Evolutionary conservation across 2,329 filamentous ascomycete genomes (phyloP).

Genomic region (Coniochaeta prunicola): DNA sequence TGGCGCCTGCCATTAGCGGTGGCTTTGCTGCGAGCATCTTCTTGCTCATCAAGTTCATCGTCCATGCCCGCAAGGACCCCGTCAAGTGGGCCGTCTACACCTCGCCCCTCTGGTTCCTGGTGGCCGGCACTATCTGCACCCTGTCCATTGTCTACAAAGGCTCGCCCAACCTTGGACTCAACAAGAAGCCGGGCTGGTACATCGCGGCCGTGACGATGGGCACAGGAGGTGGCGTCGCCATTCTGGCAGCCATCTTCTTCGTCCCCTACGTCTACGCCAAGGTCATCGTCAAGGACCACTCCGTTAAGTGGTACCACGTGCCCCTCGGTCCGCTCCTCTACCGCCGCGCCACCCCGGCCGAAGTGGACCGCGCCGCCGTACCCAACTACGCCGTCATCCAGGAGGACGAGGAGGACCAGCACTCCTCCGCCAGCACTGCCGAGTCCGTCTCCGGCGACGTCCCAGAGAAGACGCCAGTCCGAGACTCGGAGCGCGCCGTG

Average conservation of each 20-base stretch:
- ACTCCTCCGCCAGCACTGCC: slow-evolving; percentile 24
- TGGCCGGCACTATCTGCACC: slow-evolving; percentile 67
- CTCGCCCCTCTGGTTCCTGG: slow-evolving; percentile 70
- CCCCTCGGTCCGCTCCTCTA: slow-evolving; percentile 56
- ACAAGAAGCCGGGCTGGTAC: slow-evolving; percentile 60
- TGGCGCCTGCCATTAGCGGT: slow-evolving; percentile 62
- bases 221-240: slow-evolving; percentile 49
- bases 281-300: slow-evolving; percentile 62
- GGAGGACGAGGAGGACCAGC: slow-evolving; percentile 44
- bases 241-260: slow-evolving; percentile 62
- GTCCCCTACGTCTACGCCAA: slow-evolving; percentile 61
- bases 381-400: slow-evolving; percentile 76
- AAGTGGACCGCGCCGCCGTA: slow-evolving; percentile 50
- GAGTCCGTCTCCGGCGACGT: slow-evolving; percentile 28
- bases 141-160: slow-evolving; percentile 78
- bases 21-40: slow-evolving; percentile 63
- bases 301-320: slow-evolving; percentile 56
- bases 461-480: slow-evolving; percentile 23
- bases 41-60: slow-evolving; percentile 62
- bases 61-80: slow-evolving; percentile 65
- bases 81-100: slow-evolving; percentile 66
- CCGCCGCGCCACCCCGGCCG: slow-evolving; percentile 46
- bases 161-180: slow-evolving; percentile 58
- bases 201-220: slow-evolving; percentile 61
- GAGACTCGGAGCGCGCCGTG: slow-evolving; percentile 34